phyloP scores from a whole-genome alignment of 1,139 yeast genomes.

The Trichomonascaceae sp. region DNA sequence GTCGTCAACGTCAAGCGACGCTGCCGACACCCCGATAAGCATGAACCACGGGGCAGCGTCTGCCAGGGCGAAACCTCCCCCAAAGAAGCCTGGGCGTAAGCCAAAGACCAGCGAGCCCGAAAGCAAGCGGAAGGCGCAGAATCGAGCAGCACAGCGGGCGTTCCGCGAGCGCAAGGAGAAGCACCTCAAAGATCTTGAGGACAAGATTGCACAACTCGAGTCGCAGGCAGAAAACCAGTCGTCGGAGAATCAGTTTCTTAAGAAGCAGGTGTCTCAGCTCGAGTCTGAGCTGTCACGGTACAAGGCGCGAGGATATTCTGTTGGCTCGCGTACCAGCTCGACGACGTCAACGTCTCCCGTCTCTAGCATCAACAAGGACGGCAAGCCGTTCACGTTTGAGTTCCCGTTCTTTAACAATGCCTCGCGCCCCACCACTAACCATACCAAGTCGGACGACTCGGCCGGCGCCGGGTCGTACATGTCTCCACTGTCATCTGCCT shows the following conservation, averaged over 20 bases:
- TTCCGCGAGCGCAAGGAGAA: constrained; percentile 88
- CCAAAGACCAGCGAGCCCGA: constrained; percentile 68
- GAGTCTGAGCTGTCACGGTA: constrained; percentile 43
- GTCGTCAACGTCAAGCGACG: constrained; percentile 3
- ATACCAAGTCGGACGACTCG: constrained; percentile 1
- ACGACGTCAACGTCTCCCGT: background rate
- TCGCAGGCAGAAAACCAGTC: constrained; percentile 49
- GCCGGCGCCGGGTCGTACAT: constrained; percentile 3
- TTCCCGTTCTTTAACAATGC: constrained; percentile 26
- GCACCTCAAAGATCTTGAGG: constrained; percentile 76
- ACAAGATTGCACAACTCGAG: constrained; percentile 59
- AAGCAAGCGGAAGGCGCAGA: constrained; percentile 87
- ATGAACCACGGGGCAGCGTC: no score
- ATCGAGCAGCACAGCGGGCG: constrained; percentile 95
- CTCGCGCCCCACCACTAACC: background rate
- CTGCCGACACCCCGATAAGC: constrained; percentile 2
- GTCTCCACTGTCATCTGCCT: constrained; percentile 2
- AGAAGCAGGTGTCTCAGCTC: constrained; percentile 63
- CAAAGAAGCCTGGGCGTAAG: constrained; percentile 50
- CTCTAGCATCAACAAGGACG: constrained; percentile 1
- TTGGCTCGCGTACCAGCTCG: no score
- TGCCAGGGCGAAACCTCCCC: constrained; percentile 1
- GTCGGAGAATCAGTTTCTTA: constrained; percentile 60
- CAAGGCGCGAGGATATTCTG: no score
- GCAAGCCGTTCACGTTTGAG: constrained; percentile 26